phyloP scores from a whole-genome alignment of 805 yeast genomes.

The Cyberlindnera maritima region DNA sequence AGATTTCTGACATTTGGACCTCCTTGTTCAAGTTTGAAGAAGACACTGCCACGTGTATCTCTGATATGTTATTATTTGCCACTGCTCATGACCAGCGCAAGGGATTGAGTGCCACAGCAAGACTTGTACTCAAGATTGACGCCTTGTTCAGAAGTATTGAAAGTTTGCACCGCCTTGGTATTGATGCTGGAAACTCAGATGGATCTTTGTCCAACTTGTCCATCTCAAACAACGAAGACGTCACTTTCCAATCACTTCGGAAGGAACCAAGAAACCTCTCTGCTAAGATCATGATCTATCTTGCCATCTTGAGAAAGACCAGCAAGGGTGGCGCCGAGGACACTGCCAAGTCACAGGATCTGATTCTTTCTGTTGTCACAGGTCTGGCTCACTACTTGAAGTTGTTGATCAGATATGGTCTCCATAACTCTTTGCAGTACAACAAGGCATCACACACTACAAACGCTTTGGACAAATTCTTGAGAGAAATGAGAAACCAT shows the following conservation, averaged over 20 bases:
- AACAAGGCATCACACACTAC: conserved; percentile 58
- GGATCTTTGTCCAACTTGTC: conserved; percentile 8
- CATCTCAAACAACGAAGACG: conserved; percentile 10
- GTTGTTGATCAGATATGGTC: conserved; percentile 75
- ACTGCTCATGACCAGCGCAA: conserved; percentile 65
- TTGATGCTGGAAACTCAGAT: conserved; percentile 15
- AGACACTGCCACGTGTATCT: conserved; percentile 80
- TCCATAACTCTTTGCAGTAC: conserved; percentile 69
- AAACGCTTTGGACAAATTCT: conserved; percentile 59
- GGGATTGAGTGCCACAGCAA: conserved; percentile 70
- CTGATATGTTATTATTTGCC: conserved; percentile 86
- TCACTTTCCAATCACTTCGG: conserved; percentile 20
- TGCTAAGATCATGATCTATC: conserved; percentile 84
- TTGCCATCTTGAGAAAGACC: conserved; percentile 73
- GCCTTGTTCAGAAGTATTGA: conserved; percentile 77
- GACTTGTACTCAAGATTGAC: conserved; percentile 69
- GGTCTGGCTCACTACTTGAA: conserved; percentile 92
- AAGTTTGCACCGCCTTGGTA: conserved; percentile 34
- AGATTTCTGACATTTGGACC: conserved; percentile 72
- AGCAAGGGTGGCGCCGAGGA: conserved; percentile 34
- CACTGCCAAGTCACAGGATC: conserved; percentile 50
- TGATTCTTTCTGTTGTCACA: conserved; percentile 74
- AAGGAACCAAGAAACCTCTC: conserved; percentile 74
- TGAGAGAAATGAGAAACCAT: conserved; percentile 50
- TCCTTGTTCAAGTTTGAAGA: conserved; percentile 88